Conservation (phyloP, 768 basidiomycete genomes). For the Lactarius evosmus region DNA sequence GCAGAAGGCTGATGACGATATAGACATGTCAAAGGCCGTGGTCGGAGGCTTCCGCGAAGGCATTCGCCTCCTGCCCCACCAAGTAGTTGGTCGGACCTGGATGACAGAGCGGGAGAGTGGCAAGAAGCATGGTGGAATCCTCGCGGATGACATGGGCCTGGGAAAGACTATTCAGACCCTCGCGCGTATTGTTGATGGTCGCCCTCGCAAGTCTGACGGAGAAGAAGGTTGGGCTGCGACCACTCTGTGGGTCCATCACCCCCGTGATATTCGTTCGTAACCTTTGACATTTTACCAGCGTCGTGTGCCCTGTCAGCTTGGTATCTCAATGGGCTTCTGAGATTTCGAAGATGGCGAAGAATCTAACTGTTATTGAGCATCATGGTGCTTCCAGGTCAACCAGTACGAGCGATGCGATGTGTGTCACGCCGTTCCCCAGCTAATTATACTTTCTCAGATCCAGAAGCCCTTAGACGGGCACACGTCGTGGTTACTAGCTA, state of each 20-base stretch:
- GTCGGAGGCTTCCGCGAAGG: conserved; percentile 76
- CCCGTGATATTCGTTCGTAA: background rate
- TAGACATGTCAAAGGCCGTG: conserved; percentile 62
- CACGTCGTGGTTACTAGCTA: conserved; percentile 89
- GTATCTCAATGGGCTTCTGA: conserved; percentile 91
- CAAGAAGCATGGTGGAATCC: conserved; percentile 80
- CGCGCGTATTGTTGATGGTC: conserved; percentile 80
- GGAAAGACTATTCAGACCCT: conserved; percentile 93
- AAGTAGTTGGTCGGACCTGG: conserved; percentile 82
- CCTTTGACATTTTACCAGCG: conserved; percentile 43
- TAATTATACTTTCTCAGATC: conserved; percentile 43
- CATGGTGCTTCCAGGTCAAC: conserved; percentile 75
- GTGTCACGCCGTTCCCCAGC: background rate
- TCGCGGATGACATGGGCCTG: conserved; percentile 89
- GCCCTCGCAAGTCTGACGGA: conserved; percentile 64
- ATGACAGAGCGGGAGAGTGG: conserved; percentile 80
- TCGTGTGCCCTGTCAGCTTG: conserved; percentile 83
- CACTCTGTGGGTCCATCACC: conserved; percentile 55
- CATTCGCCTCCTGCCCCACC: conserved; percentile 78
- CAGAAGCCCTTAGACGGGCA: conserved; percentile 46
- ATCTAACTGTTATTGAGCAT: conserved; percentile 72
- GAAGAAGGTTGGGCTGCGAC: conserved; percentile 67
- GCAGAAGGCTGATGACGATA: conserved; percentile 41
- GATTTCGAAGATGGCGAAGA: conserved; percentile 64
- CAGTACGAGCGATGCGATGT: conserved; percentile 41